Evolutionary conservation across 176 grass and related monocot species (phyloP), one percentile per base, ranked within the genome.

Genomic region (Olyra latifolia): DNA sequence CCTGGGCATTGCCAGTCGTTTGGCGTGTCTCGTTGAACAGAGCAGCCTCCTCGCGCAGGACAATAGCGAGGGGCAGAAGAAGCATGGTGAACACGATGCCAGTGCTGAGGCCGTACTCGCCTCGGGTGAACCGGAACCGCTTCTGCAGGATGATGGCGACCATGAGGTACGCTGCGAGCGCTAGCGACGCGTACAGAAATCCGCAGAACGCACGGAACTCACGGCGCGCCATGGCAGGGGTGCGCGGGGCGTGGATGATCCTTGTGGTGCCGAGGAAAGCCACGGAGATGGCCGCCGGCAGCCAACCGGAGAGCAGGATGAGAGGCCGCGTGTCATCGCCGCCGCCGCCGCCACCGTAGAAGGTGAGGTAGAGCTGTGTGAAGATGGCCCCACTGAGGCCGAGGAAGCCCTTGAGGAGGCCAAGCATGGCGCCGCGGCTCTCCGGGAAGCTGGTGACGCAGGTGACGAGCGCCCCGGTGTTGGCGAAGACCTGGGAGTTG

Each of bases 401-500:
- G 39, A 97, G 84, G 46, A 94, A 97, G 6, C n/a, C 94, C 66
- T 94, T 97, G 74, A 97, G 91, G 3, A 97, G 22, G 2, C 94
- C 94, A 8, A 97, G 94, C 79, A 97, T 77, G 50, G 79, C 74
- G 30, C 91, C 91, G 20, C 91, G 89, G 75, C 75, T 79, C 82
- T 91, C 88, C 0, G 94, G 91, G 70, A 97, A 97, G 82, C 91
- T 97, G 84, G 85, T 91, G 69, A 97, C 91, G 77, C 82, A 89
- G 71, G 75, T 93, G 65, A 94, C 89, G 38, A 97, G 86, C 10
- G 89, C 87, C 28, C 94, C n/a, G n/a, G n/a, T n/a, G n/a, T n/a
- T n/a, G n/a, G n/a, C n/a, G n/a, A n/a, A n/a, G n/a, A n/a, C n/a
- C 89, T 97, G 94, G 32, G 94, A 97, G 84, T 97, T 97, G 42